Evolutionary conservation across 2,329 filamentous ascomycete genomes (phyloP), one percentile per base, ranked within the genome.

Genomic region (Aspergillus fijiensis): DNA sequence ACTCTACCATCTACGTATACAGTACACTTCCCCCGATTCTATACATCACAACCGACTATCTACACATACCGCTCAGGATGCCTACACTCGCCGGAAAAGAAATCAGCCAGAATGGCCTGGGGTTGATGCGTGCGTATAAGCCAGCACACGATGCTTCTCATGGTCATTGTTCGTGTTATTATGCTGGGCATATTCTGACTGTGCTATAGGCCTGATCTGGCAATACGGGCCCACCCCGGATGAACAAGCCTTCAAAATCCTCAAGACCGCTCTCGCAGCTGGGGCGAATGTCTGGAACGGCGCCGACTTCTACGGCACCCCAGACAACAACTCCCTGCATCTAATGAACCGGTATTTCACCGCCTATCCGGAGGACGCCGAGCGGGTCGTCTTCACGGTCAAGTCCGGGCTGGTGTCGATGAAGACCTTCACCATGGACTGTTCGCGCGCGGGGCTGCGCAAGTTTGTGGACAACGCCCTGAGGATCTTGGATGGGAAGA

Each of bases 201-300:
- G 23, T n/a, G 45, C 27, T 42, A 5, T 14, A 7, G 27, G 27
- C 42, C 55, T 1, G 55, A 58, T 27, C 47, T 29, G 27, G 27
- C 27, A 29, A 29, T 29, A 29, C 27, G 27, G 27, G 27, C 27
- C 27, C 27, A 29, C 27, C 27, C 27, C 27, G 27, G 27, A 29
- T 29, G 27, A 61, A 49, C 45, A 55, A 23, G 59, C 51, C 2
- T 55, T 86, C 62, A 80, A 77, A 48, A 80, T 82, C 11, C 79
- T 89, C 11, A 61, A 61, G 25, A 47, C 51, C 1, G 59, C 59
- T 4, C 11, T 59, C 27, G 27, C 27, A 10, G 27, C 27, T 10
- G 27, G 29, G 27, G 57, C 68, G 62, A 61, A 58, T 31, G 52
- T 68, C 39, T 74, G 71, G 72, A 72, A 72, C 42, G 72, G 66